phyloP scores from a whole-genome alignment of 148 eudicot genomes.

The Heliamphora exappendiculata region DNA sequence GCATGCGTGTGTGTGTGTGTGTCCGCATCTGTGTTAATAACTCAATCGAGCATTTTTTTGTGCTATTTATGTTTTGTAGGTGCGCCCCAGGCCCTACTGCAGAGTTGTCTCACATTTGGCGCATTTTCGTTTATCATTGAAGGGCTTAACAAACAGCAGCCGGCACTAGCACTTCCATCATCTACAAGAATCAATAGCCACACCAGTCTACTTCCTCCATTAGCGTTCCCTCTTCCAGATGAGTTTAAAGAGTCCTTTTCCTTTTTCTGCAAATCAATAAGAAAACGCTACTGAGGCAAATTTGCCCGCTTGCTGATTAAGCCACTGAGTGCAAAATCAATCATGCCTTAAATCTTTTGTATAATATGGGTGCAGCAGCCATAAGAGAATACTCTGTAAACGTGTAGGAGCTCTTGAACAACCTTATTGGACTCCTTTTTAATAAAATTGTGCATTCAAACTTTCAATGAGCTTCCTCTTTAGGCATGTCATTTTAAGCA shows the following conservation, averaged over 20 bases:
- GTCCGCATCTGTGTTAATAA: not conserved
- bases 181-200: slow-evolving; percentile 20
- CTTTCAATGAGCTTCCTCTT: not conserved
- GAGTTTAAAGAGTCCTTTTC: slow-evolving; percentile 53
- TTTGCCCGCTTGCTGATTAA: slow-evolving; percentile 13
- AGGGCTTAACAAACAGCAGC: slow-evolving; percentile 65
- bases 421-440: not conserved
- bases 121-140: slow-evolving; percentile 74
- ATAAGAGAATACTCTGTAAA: too few relatives aligned
- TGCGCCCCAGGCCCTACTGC: slow-evolving; percentile 74
- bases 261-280: slow-evolving; percentile 45
- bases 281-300: slow-evolving; percentile 14
- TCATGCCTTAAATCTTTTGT: not conserved
- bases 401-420: not conserved
- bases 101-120: slow-evolving; percentile 82
- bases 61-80: slow-evolving; percentile 32
- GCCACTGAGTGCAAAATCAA: not conserved
- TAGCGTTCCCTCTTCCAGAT: slow-evolving; percentile 53
- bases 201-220: slow-evolving; percentile 35
- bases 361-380: not conserved
- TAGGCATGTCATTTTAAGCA: not conserved
- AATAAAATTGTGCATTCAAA: not conserved
- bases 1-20: not conserved
- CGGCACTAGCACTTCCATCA: slow-evolving; percentile 61
- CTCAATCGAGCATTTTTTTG: not conserved